Base-by-base conservation (phyloP, 305 asterid genomes). In the Fraxinus floribunda region DNA sequence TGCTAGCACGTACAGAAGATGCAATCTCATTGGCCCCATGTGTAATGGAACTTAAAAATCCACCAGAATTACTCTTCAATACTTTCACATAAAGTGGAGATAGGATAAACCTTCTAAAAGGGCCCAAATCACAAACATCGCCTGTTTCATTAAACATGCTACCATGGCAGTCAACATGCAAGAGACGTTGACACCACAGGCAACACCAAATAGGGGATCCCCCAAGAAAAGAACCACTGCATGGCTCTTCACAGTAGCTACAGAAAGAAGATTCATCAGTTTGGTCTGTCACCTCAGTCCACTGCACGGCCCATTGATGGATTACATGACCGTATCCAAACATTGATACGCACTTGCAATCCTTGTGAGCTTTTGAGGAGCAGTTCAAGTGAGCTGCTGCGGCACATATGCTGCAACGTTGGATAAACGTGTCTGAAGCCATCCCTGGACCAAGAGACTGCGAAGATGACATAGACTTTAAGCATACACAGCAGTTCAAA, bases 161-260 rank as follows among this genome's bases (percentile, higher is more conserved):
- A 82, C 95, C 83, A 75, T 93, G 99, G 86, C 99, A 96, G 78
- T 96, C 99, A 80, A 94, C 98, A 88, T 96, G 99, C 75, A 96
- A 97, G 81, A 96, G 81, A 22, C 94, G 96, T 86, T 94, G 99
- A 86, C 99, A 96, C 99, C 99, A 96, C 80, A 96, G 86, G 88
- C 99, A 96, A 85, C 98, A 91, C 99, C 99, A 96, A 73, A 96
- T 90, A 18, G 99, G 98, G 82, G 99, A 94, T 52, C 97, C 99
- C 77, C 95, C 98, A 84, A 96, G 97, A 88, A 96, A 94, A 72
- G 97, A 93, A 80, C 88, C 86, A 86, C 92, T 93, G 88, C 98
- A 95, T 66, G 98, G 97, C 94, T 96, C 99, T 79, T 96, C 99
- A 82, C 99, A 96, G 89, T 94, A 89, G 86, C 97, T 93, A 82